Conservation (phyloP, 495 filamentous ascomycete genomes). For the Penicillium crystallinum region DNA sequence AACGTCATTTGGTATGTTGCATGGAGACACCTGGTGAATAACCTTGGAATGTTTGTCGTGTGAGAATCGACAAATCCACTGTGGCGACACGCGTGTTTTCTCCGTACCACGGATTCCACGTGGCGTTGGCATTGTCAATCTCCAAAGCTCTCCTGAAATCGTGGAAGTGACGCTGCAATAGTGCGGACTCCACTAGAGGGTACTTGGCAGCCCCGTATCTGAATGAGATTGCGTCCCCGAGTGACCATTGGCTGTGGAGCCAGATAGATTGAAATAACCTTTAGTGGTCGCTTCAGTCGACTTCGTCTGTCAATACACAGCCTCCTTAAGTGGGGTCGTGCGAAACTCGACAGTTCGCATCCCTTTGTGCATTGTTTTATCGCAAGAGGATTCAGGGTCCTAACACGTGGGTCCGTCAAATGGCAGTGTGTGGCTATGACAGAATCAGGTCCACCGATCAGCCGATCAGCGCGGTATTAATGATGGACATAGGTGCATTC, state of each 20-base stretch:
- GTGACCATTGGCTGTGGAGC: not conserved
- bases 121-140: conserved; percentile 13
- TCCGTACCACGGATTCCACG: conserved; percentile 22
- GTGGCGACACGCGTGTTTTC: conserved; percentile 3
- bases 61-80: too few relatives aligned
- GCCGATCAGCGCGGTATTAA: not conserved
- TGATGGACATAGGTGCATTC: not conserved
- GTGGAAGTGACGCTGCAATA: not conserved
- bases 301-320: not conserved
- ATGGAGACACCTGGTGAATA: too few relatives aligned
- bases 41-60: too few relatives aligned
- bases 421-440: conserved; percentile 5
- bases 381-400: not conserved
- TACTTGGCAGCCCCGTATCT: conserved; percentile 7
- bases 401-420: not conserved
- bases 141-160: not conserved
- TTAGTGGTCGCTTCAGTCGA: not conserved
- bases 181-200: not conserved
- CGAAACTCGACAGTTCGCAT: not conserved
- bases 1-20: not conserved
- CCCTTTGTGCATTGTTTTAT: not conserved
- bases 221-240: conserved; percentile 1
- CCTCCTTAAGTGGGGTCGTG: not conserved
- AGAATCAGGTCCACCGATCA: conserved; percentile 10
- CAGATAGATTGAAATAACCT: not conserved